Percentiles rank a stretch among this genome's conserved stretches.
Conservation (phyloP, 257 asterid species). For the Solanum piurae region DNA sequence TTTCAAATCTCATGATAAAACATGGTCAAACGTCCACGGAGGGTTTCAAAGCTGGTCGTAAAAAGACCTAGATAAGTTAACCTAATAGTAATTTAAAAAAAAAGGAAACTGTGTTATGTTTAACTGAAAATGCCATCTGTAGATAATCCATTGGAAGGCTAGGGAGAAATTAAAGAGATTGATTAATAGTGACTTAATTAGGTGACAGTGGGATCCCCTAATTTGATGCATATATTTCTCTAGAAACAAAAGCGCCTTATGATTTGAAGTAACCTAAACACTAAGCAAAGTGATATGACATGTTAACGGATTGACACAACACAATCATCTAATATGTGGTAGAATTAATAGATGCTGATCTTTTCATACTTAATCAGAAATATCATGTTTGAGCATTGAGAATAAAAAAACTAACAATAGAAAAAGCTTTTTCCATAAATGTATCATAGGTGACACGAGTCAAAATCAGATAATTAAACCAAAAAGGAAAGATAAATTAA, state of each 20-base stretch:
- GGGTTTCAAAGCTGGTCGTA: not conserved
- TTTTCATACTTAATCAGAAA: not conserved
- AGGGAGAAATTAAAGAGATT: not conserved
- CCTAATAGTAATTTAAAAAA: not conserved
- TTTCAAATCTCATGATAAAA: too few species aligned
- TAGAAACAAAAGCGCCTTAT: not conserved
- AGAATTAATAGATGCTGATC: not conserved
- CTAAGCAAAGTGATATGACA: not conserved
- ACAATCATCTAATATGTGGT: not conserved
- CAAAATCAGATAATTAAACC: not conserved
- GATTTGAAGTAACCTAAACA: not conserved
- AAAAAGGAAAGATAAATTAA: not conserved
- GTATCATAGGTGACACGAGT: not conserved
- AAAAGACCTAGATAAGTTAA: not conserved
- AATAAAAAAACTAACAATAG: not conserved
- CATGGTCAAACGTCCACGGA: too few species aligned
- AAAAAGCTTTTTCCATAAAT: not conserved
- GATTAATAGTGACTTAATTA: not conserved
- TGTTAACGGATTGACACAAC: not conserved
- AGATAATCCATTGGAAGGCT: not conserved
- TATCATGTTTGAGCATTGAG: not conserved
- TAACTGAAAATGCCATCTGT: not conserved
- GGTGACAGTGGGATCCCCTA: not conserved
- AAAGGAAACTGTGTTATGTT: not conserved
- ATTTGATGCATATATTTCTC: not conserved